Evolutionary conservation across 441 rosid species (phyloP), one percentile per base, ranked within the genome.

Genomic region (Gossypium armourianum): DNA sequence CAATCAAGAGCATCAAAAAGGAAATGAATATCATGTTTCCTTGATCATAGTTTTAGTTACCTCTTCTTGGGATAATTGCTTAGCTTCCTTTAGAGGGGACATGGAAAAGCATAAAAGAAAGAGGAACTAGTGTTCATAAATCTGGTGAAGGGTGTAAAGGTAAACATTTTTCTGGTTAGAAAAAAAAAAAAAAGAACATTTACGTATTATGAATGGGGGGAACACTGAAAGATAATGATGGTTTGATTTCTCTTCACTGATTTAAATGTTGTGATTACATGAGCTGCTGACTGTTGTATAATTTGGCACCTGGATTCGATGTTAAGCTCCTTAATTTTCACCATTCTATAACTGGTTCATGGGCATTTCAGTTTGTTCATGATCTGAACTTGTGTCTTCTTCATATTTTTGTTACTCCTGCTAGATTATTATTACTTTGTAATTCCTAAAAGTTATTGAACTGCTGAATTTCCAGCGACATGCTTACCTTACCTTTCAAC

Each of bases 321-420:
- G 69, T 12, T 5, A 65, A 65, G 21, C 21, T 65, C 70, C n/a
- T 26, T 66, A 24, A 50, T 52, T 64, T 66, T 66, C 40, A 15
- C 58, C 15, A 66, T 7, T 29, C 58, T 52, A 4, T 52, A 52
- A 15, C 24, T 2, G 12, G 21, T 47, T 23, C 69, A 47, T 23
- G 19, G 28, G 29, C 5, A 7, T 23, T 45, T 20, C 29, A 19
- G 55, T 64, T 43, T 20, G 68, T 45, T 3, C 32, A 24, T 45
- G 23, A 43, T 12, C 19, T 45, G 19, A 64, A 64, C 10, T 10
- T 16, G 29, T 40, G 32, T 63, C 12, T 4, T 43, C 47, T 63
- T 43, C 54, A 43, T 43, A 43, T 64, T 45, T 36, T 45, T 15
- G 3, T 32, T n/a, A 6, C 10, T 12, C 29, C 17, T 47, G 20